Base-by-base conservation (phyloP, 495 filamentous ascomycete species). In the Lophiostoma macrostomum region DNA sequence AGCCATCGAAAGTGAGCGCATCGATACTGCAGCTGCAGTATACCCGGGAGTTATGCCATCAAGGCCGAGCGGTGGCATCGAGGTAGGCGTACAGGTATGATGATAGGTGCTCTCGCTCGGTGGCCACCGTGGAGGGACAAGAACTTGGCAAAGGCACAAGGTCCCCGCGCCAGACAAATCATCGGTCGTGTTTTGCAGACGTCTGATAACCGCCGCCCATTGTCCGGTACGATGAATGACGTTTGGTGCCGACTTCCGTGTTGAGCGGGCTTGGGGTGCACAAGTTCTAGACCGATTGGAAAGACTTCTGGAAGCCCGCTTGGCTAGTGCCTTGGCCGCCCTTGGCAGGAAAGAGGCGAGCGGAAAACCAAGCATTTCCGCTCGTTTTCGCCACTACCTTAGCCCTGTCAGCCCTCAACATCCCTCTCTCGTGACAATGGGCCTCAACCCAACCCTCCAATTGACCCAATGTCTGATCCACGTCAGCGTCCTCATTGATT, bases 201-300 rank as follows among this genome's bases (percentile, higher is more conserved):
- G 13, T 2, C 16, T 18, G 4, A 7, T 6, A 22, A 11, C 25
- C 3, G 35, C 20, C 24, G 16, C 2, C 30, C 24, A 38, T 30
- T 29, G 23, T 29, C 35, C 22, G 30, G 36, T 39, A 19, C 30
- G 18, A 13, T n/a, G n/a, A 36, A 29, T 39, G 20, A 29, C 42
- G 40, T 37, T 39, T 2, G 37, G 30, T 54, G 50, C 50, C 50
- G 50, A 54, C 19, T 36, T 54, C 50, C 50, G 50, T 30, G 23
- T 14, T 19, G 4, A 19, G 8, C 20, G 37, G 38, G 20, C 38
- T 52, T 41, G 49, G 38, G 16, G 14, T 20, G 39, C 16, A 20
- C 18, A 10, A 25, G 16, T 42, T 29, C 37, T 20, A 23, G 24
- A 43, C 13, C 27, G 29, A 36, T 52, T 18, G 49, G 36, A 22